A percentile compares a stretch with the other conserved stretches of the same genome.
These are phyloP conservation scores for Pyrus hybrid DNA, from an alignment of 331 rosid species.

Conservation along the genomic window DNA sequence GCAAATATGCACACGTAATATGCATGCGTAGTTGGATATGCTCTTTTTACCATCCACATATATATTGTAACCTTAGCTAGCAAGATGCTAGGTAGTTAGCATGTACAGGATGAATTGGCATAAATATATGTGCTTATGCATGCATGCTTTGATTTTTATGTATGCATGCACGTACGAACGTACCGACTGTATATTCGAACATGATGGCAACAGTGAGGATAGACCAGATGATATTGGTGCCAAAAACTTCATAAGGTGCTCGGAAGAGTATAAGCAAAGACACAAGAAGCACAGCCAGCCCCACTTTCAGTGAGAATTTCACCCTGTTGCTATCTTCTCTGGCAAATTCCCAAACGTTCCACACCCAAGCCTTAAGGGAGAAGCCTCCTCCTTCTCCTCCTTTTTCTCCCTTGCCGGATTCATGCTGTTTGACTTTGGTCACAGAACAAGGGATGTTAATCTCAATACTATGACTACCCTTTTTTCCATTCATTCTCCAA, in stretches of 20 bases:
- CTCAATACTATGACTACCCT: conserved; percentile 26
- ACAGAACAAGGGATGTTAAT: conserved; percentile 23
- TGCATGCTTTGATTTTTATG: too few relatives aligned
- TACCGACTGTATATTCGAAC: conserved; percentile 79
- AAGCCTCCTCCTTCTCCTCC: background rate
- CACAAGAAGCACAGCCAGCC: conserved; percentile 61
- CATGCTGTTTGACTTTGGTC: conserved; percentile 15
- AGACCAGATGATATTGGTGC: conserved; percentile 68
- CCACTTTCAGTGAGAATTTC: conserved; percentile 60
- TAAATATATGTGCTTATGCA: background rate
- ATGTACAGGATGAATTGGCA: background rate
- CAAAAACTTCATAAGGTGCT: conserved; percentile 61
- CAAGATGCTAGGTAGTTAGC: too few relatives aligned
- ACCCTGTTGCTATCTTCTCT: conserved; percentile 49
- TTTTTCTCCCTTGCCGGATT: background rate
- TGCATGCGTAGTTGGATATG: too few relatives aligned
- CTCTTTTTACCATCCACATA: too few relatives aligned
- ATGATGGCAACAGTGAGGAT: conserved; percentile 65
- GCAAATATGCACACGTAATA: too few relatives aligned
- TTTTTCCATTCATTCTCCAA: conserved; percentile 50
- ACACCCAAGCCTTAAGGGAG: conserved; percentile 19
- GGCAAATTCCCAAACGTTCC: conserved; percentile 33
- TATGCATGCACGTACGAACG: background rate
- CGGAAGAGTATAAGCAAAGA: conserved; percentile 47
- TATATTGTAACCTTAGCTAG: too few relatives aligned